Evolutionary conservation across 2,329 filamentous ascomycete species (phyloP).

Genomic region (Aspergillus sp.): DNA sequence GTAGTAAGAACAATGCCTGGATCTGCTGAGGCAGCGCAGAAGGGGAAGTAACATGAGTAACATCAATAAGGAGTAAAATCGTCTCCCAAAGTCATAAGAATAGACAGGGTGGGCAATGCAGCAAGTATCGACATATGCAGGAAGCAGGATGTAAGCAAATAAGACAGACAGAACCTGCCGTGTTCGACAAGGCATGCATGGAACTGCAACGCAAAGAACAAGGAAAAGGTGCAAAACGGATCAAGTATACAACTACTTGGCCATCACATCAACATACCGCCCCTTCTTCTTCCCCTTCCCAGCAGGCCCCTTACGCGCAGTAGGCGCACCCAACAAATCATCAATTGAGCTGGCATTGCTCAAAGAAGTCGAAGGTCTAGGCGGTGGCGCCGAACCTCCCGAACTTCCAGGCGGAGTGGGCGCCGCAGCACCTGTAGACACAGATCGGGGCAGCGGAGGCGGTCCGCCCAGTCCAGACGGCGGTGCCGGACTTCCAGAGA

Average conservation of each 20-base stretch:
- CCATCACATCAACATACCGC: conserved; percentile 96
- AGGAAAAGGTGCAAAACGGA: background rate
- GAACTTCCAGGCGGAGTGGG: conserved; percentile 31
- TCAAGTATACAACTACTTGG: conserved; percentile 41
- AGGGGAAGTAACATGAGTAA: no score
- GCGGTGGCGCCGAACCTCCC: conserved; percentile 40
- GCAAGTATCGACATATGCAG: background rate
- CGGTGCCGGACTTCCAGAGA: conserved; percentile 26
- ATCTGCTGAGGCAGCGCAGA: no score
- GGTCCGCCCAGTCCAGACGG: conserved; percentile 24
- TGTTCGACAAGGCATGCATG: background rate
- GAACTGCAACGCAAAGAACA: background rate
- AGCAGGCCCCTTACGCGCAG: conserved; percentile 57
- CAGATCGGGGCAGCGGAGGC: conserved; percentile 27
- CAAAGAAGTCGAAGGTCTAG: conserved; percentile 70
- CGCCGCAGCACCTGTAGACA: conserved; percentile 29
- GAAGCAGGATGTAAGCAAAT: background rate
- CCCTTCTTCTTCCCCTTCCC: conserved; percentile 70
- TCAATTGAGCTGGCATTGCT: conserved; percentile 94
- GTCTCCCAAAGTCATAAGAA: no score
- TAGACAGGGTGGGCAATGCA: no score
- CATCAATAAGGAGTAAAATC: no score
- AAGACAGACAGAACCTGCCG: background rate
- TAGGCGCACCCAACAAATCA: conserved; percentile 73
- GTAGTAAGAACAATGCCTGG: no score